Evolutionary conservation across 495 filamentous ascomycete species (phyloP), one percentile per base, ranked within the genome.

Genomic region (Aspergillus incahuasiensis): DNA sequence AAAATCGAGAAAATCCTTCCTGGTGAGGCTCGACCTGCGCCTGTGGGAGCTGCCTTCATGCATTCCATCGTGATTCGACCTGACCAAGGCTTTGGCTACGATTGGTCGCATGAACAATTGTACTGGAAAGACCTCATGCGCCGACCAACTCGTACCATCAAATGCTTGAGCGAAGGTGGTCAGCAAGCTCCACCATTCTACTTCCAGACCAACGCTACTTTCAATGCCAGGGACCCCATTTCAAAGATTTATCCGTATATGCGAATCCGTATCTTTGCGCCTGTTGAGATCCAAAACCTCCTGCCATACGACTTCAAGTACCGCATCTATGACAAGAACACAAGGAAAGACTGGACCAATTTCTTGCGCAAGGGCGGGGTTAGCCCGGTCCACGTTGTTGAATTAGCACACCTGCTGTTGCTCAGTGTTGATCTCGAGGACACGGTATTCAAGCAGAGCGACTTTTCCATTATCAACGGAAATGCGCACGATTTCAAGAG

Each of bases 291-390:
- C 12, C 91, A 98, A 66, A 98, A 98, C 64, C 76, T 98, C 22
- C 78, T 98, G 22, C 94, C 94, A 0, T 97, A 88, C 63, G 95
- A 97, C 72, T 98, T 98, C 86, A 97, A 97, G 68, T 97, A 97
- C 67, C 83, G 91, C 51, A 97, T 98, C 20, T 97, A 97, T 64
- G 94, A 98, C 74, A 95, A 91, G 75, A 94, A 95, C 68, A 97
- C 91, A 0, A 91, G 88, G 74, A 94, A 95, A 67, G 92, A 98
- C 68, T 98, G 95, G 94, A 92, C 91, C 0, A 98, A 98, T 65
- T 98, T 98, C 75, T 71, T 98, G 19, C 81, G 94, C 49, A 97
- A 95, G 69, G 94, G 94, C 9, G 94, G 94, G 19, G 86, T 96
- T 44, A 97, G 94, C 68, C 94, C 94, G 0, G 92, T 97, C 2